Evolutionary conservation across 768 basidiomycete genomes (phyloP).

Genomic region (Collybia nuda): DNA sequence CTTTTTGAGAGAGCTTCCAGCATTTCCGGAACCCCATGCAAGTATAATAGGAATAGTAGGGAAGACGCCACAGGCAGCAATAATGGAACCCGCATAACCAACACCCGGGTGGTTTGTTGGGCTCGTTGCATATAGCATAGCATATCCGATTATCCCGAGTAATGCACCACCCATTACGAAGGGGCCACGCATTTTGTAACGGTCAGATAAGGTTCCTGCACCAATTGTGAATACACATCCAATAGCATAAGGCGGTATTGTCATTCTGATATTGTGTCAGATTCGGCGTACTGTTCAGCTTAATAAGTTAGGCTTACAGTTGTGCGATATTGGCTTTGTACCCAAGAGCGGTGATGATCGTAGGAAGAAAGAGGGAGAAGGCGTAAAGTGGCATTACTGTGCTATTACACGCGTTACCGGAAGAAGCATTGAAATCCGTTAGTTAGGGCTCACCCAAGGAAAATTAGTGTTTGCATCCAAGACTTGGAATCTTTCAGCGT

Average conservation of each 20-base stretch:
- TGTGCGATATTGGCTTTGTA: not conserved
- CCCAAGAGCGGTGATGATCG: slow-evolving; percentile 44
- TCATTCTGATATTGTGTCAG: slow-evolving; percentile 45
- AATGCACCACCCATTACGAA: slow-evolving; percentile 42
- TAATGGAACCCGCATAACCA: slow-evolving; percentile 47
- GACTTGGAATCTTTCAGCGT: slow-evolving; percentile 47
- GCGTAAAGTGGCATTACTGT: slow-evolving; percentile 44
- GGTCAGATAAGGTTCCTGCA: slow-evolving; percentile 41
- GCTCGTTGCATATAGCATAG: slow-evolving; percentile 40
- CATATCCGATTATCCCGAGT: slow-evolving; percentile 52
- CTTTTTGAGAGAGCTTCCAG: slow-evolving; percentile 53
- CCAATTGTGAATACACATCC: slow-evolving; percentile 44
- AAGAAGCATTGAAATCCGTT: not conserved
- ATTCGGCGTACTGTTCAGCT: slow-evolving; percentile 33
- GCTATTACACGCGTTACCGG: slow-evolving; percentile 10
- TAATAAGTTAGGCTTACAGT: not conserved
- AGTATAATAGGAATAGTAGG: slow-evolving; percentile 47
- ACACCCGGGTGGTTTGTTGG: slow-evolving; percentile 20
- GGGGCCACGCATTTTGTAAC: slow-evolving; percentile 41
- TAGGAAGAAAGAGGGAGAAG: slow-evolving; percentile 48
- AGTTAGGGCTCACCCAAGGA: slow-evolving; percentile 32
- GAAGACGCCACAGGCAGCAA: slow-evolving; percentile 54
- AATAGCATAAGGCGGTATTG: slow-evolving; percentile 48
- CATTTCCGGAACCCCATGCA: slow-evolving; percentile 56
- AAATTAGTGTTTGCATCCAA: slow-evolving; percentile 37